Conservation (phyloP, 192 early-diverging fungal species). For the Kickxella alabastrina region DNA sequence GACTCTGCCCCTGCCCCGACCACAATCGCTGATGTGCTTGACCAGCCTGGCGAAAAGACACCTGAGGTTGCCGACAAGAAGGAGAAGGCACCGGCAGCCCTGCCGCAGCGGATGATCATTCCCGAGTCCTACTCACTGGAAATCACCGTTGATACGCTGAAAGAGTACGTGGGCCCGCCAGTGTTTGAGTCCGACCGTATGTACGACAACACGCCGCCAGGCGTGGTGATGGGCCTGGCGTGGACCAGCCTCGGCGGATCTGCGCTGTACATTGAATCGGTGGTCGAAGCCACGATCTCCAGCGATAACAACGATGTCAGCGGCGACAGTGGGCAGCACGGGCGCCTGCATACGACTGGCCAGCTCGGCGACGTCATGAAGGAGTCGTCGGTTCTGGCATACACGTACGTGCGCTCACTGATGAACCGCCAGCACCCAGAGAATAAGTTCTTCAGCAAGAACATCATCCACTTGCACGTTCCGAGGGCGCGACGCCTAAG, state of each 20-base stretch:
- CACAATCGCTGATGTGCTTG: neutral
- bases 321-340: constrained; percentile 15
- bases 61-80: neutral
- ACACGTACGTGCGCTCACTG: constrained; percentile 91
- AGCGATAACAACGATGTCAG: constrained; percentile 20
- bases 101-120: constrained; percentile 49
- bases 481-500: constrained; percentile 98
- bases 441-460: constrained; percentile 89
- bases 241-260: constrained; percentile 98
- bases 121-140: constrained; percentile 57
- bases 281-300: constrained; percentile 74
- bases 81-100: constrained; percentile 12
- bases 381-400: constrained; percentile 91
- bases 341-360: constrained; percentile 80
- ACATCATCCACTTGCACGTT: constrained; percentile 89
- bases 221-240: constrained; percentile 97
- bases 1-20: neutral
- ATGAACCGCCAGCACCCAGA: constrained; percentile 70
- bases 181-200: constrained; percentile 85
- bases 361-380: constrained; percentile 99
- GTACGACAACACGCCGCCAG: constrained; percentile 85
- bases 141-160: constrained; percentile 69
- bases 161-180: constrained; percentile 91
- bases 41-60: neutral
- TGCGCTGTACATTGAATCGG: constrained; percentile 92